Percentiles rank a stretch among this genome's conserved stretches.
phyloP scores from a whole-genome alignment of 2,329 filamentous ascomycete species.

The Stylonectria norvegica region DNA sequence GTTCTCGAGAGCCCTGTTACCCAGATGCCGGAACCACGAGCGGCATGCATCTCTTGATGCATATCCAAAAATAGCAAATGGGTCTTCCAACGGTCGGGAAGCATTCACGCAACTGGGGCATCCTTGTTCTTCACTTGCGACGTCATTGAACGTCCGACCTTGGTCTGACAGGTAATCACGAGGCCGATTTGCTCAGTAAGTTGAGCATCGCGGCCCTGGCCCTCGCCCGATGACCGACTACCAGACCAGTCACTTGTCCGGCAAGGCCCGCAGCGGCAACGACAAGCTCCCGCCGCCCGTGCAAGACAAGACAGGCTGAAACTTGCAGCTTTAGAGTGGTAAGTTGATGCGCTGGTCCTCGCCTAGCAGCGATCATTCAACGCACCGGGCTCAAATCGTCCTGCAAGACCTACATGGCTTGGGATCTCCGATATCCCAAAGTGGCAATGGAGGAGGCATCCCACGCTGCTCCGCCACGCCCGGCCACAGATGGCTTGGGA shows the following conservation, averaged over 20 bases:
- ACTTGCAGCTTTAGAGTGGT: conserved; percentile 21
- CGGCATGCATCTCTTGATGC: too few relatives aligned
- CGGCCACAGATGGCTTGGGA: conserved; percentile 8
- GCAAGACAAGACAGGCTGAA: conserved; percentile 21
- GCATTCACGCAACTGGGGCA: too few relatives aligned
- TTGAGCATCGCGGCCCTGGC: conserved; percentile 7
- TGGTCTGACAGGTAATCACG: conserved; percentile 11
- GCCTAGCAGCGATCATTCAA: conserved; percentile 11
- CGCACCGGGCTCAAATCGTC: conserved; percentile 18
- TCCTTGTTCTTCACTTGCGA: conserved; percentile 13
- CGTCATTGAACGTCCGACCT: conserved; percentile 12
- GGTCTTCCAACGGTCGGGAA: conserved; percentile 19
- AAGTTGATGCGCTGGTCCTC: conserved; percentile 25
- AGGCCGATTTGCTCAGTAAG: conserved; percentile 18
- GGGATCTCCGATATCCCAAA: conserved; percentile 21
- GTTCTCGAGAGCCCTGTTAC: too few relatives aligned
- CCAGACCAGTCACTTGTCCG: conserved; percentile 9
- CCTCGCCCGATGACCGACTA: conserved; percentile 9
- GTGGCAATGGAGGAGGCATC: conserved; percentile 26
- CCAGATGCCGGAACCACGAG: too few relatives aligned
- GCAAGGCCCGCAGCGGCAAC: conserved; percentile 12
- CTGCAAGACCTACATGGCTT: conserved; percentile 17
- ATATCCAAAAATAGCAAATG: conserved; percentile 1
- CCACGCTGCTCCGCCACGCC: conserved; percentile 39
- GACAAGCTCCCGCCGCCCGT: conserved; percentile 9